Base-by-base conservation (phyloP, 306 rosid species). In the Albizia julibrissin region DNA sequence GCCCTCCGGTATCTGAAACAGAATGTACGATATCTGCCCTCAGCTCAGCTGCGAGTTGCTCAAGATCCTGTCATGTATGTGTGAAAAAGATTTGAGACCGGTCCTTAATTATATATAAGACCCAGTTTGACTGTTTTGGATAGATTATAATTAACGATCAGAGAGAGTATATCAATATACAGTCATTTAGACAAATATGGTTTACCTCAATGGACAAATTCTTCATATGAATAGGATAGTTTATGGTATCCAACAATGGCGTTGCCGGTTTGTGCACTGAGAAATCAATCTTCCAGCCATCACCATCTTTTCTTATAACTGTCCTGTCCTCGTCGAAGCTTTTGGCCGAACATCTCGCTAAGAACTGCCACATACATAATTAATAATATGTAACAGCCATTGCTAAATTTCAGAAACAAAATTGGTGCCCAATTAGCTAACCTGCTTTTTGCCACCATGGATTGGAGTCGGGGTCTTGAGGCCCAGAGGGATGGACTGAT, bases 161-260 rank as follows among this genome's bases (percentile, higher is more conserved):
- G 34, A 33, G 6, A 8, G 8, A 37, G 40, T 37, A 6, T 37
- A 37, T 37, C 40, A 37, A 37, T 37, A 37, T 37, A 37, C 66
- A 69, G 56, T 39, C 61, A 6, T 56, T 65, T 65, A 46, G 76
- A 77, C 68, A 34, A 34, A 50, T 0, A 40, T 76, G 59, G 42
- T 78, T 39, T 81, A 92, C 93, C 91, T 84, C 79, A 21, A 84
- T 16, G 72, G 91, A 86, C 16, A 93, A 84, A 79, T 89, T 93
- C 87, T 93, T 93, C 94, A 93, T 89, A 82, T 93, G 93, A 84
- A 42, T 59, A 22, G 97, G 97, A 79, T 80, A 81, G 31, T 88
- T 89, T 82, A 93, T 64, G 13, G 92, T 88, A 81, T 91, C 97
- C 86, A 93, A 89, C 88, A 93, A 87, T 68, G 95, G 93, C 7